Evolutionary conservation across 1,284 basidiomycete genomes (phyloP), one percentile per base, ranked within the genome.

Genomic region (Leccinum pseudoinsigne): DNA sequence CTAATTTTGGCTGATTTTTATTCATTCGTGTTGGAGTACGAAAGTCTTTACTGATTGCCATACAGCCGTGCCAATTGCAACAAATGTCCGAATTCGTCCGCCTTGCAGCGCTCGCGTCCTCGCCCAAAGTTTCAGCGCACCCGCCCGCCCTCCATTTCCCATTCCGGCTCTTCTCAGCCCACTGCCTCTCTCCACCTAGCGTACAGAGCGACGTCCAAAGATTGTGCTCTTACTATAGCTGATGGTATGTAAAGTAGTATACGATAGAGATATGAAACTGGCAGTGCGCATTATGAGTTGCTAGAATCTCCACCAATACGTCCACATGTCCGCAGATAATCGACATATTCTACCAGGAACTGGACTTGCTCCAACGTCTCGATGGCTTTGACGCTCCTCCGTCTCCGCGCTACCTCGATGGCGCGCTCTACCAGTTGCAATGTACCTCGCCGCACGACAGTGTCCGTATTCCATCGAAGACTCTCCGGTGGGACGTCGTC

Each of bases 341-440:
- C 84, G 3, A 95, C 86, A 76, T 90, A 97, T 42, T 91, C 88
- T 5, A 89, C 84, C 61, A 97, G 76, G 74, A 96, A 97, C 68
- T 84, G 82, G 18, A 96, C 95, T 75, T 97, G 95, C 74, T 97
- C 93, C 72, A 90, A 90, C 8, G 93, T 95, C 77, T 97, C 95
- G 50, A 97, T 86, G 2, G 94, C 94, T 74, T 95, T 94, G 61
- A 89, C 77, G 68, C 93, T 95, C 62, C 95, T 78, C 65, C 94
- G 79, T 62, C 84, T 80, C 56, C 95, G 78, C 31, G 95, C 86
- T 64, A 95, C 84, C 4, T 81, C 78, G 62, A 97, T 90, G 2
- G 86, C 87, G 26, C 85, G 83, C 73, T 92, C 88, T 4, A 95
- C 87, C 40, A 94, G 82, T 51, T 83, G 76, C 63, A 95, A 68